Evolutionary conservation across 2,329 filamentous ascomycete species (phyloP).

Genomic region (Basipetospora sp.): DNA sequence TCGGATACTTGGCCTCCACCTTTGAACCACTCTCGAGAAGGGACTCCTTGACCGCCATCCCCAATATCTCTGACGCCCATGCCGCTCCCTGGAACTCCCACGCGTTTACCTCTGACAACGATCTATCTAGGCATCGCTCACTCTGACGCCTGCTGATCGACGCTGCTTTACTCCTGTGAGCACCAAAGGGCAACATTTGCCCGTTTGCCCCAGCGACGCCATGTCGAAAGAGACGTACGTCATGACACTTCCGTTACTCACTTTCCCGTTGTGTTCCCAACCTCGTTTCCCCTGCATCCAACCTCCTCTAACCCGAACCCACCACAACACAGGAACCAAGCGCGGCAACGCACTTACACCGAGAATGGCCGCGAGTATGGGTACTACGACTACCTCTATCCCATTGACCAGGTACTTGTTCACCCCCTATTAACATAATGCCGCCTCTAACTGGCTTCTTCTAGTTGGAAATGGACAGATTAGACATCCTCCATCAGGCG

Average conservation of each 20-base stretch:
- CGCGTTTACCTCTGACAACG: too few relatives aligned
- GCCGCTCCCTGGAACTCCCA: too few relatives aligned
- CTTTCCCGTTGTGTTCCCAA: not conserved
- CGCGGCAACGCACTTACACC: not conserved
- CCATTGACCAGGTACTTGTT: conserved; percentile 3
- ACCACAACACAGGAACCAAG: not conserved
- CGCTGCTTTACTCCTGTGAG: too few relatives aligned
- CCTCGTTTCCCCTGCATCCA: not conserved
- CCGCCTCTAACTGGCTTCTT: not conserved
- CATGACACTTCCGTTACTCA: not conserved
- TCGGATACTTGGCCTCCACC: not conserved
- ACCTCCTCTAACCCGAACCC: not conserved
- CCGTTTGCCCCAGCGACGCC: not conserved
- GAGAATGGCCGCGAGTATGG: conserved; percentile 6
- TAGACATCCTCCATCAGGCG: conserved; percentile 4
- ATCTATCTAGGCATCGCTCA: too few relatives aligned
- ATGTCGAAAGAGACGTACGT: conserved; percentile 6
- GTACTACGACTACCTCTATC: conserved; percentile 6
- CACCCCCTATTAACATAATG: not conserved
- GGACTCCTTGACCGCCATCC: too few relatives aligned
- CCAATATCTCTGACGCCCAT: too few relatives aligned
- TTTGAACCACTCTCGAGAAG: too few relatives aligned
- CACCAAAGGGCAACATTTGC: too few relatives aligned
- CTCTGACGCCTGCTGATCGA: too few relatives aligned
- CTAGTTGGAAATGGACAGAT: conserved; percentile 4